Evolutionary conservation across 1,284 basidiomycete species (phyloP).

Genomic region (Melanopsichium pennsylvanicum): DNA sequence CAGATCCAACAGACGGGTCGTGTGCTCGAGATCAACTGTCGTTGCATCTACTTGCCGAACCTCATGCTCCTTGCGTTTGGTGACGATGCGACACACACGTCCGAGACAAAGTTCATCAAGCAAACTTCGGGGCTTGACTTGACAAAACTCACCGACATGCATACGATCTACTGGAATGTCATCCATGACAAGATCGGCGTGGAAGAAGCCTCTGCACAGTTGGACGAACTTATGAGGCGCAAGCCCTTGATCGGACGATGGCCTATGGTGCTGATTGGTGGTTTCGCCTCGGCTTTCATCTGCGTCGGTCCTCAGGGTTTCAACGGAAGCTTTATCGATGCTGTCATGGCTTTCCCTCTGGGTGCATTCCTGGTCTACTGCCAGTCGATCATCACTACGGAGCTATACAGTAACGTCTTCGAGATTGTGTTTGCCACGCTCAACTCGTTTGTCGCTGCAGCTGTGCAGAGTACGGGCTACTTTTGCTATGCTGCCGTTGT

Average conservation of each 20-base stretch:
- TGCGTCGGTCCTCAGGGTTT: conserved; percentile 66
- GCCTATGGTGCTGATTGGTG: conserved; percentile 78
- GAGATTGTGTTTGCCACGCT: conserved; percentile 85
- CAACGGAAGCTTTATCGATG: conserved; percentile 81
- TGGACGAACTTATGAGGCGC: conserved; percentile 80
- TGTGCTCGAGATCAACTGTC: conserved; percentile 83
- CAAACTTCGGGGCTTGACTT: conserved; percentile 58
- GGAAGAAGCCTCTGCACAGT: conserved; percentile 76
- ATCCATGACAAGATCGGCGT: conserved; percentile 87
- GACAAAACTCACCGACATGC: conserved; percentile 72
- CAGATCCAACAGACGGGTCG: conserved; percentile 85
- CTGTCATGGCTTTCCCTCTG: conserved; percentile 77
- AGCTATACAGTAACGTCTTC: conserved; percentile 84
- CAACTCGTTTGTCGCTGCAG: conserved; percentile 76
- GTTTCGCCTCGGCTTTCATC: conserved; percentile 82
- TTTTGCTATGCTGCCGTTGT: conserved; percentile 89
- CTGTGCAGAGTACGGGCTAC: conserved; percentile 61
- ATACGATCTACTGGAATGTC: conserved; percentile 83
- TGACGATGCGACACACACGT: conserved; percentile 82
- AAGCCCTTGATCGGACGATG: conserved; percentile 60
- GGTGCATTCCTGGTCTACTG: conserved; percentile 74
- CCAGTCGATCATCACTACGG: conserved; percentile 67
- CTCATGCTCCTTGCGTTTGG: conserved; percentile 73
- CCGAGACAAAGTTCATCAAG: conserved; percentile 75
- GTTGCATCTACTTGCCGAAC: conserved; percentile 85